Evolutionary conservation across 345 rosid species (phyloP).

Genomic region (Pseudoturritis turrita): DNA sequence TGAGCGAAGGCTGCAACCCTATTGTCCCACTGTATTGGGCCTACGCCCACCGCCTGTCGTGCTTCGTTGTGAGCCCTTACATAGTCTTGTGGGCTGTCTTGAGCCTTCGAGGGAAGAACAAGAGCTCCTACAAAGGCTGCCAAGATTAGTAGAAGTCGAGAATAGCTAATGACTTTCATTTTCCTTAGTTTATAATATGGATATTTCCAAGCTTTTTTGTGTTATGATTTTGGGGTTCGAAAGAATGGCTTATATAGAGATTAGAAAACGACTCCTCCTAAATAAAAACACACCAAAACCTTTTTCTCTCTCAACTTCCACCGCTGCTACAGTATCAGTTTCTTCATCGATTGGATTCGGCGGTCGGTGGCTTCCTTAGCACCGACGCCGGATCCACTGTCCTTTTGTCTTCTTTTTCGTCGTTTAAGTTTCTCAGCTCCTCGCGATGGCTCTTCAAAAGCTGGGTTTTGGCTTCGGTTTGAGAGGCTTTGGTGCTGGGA

Average conservation of each 20-base stretch:
- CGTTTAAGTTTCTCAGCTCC: too few species aligned
- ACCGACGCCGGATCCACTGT: too few species aligned
- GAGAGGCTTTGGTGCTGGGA: too few species aligned
- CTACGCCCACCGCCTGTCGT: constrained; percentile 6
- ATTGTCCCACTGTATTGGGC: constrained; percentile 14
- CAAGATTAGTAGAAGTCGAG: not conserved
- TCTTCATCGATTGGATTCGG: too few species aligned
- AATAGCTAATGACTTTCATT: not conserved
- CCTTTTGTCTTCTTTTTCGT: too few species aligned
- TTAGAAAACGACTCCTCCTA: too few species aligned
- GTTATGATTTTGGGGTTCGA: not conserved
- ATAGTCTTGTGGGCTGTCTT: constrained; percentile 24
- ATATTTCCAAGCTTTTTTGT: not conserved
- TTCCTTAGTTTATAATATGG: not conserved
- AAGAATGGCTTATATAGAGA: constrained; percentile 14
- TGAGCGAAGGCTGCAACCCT: constrained; percentile 5
- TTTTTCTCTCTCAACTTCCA: too few species aligned
- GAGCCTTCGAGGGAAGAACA: constrained; percentile 14
- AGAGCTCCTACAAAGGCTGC: constrained; percentile 13
- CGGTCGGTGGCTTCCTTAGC: too few species aligned
- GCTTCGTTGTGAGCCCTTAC: constrained; percentile 17
- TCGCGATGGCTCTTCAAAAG: too few species aligned
- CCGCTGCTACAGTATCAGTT: too few species aligned
- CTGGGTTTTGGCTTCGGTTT: too few species aligned
- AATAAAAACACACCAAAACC: too few species aligned